Evolutionary conservation across 495 filamentous ascomycete species (phyloP).

Genomic region (Aspergillus sclerotioniger): DNA sequence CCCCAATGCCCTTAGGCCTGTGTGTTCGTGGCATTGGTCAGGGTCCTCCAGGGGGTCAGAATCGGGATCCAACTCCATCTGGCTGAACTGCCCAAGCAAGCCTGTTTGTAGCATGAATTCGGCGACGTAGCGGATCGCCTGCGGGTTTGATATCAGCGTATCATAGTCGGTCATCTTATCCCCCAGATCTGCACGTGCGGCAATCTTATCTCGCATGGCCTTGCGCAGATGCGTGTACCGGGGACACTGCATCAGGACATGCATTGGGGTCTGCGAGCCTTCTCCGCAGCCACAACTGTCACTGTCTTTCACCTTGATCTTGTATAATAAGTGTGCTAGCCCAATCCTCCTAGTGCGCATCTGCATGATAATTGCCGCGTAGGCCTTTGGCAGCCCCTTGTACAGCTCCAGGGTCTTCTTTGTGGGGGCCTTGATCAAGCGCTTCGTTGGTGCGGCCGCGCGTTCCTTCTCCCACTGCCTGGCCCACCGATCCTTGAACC

Average conservation of each 20-base stretch:
- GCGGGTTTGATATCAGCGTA: background rate
- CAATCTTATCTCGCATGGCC: background rate
- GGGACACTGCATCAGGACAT: constrained; percentile 25
- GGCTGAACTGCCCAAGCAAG: constrained; percentile 1
- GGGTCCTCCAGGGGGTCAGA: too few relatives aligned
- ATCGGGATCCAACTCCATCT: background rate
- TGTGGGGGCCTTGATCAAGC: constrained; percentile 8
- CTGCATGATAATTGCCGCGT: constrained; percentile 27
- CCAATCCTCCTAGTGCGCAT: constrained; percentile 28
- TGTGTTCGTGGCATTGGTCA: background rate
- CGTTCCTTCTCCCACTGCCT: background rate
- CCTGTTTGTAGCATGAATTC: constrained; percentile 14
- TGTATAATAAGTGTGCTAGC: constrained; percentile 24
- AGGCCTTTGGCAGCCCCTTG: constrained; percentile 15
- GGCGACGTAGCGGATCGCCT: constrained; percentile 7
- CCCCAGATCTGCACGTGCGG: background rate
- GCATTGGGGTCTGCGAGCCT: constrained; percentile 18
- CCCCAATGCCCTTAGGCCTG: background rate
- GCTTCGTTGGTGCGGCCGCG: constrained; percentile 7
- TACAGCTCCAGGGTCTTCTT: constrained; percentile 10
- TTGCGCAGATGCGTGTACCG: background rate
- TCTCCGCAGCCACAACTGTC: constrained; percentile 21
- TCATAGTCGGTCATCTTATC: background rate
- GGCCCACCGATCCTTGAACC: too few relatives aligned
- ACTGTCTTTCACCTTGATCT: constrained; percentile 22